Conservation (phyloP, 345 rosid genomes). For the Euphorbia peplus region DNA sequence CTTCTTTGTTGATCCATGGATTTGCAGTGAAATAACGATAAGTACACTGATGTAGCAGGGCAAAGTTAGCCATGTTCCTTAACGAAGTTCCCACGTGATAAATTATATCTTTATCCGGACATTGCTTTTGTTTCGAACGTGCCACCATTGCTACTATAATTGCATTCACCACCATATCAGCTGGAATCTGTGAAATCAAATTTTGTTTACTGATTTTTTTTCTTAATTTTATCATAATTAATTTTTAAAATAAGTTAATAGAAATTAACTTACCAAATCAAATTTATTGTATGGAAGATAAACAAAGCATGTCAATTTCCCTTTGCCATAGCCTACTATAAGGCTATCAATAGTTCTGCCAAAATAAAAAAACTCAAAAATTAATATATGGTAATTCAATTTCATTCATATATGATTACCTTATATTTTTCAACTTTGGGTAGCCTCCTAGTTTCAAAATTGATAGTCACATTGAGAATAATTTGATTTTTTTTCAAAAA, state of each 20-base stretch:
- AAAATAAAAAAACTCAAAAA: background rate
- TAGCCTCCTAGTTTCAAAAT: no score
- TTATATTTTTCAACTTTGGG: no score
- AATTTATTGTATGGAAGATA: background rate
- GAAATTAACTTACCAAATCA: slow-evolving; percentile 18
- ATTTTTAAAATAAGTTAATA: no score
- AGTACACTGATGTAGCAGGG: background rate
- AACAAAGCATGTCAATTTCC: slow-evolving; percentile 15
- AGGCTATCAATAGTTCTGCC: slow-evolving; percentile 15
- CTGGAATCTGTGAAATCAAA: slow-evolving; percentile 20
- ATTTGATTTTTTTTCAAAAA: no score
- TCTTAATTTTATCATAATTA: no score
- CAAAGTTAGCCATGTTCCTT: slow-evolving; percentile 4
- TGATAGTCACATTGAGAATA: no score
- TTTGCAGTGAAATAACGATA: slow-evolving; percentile 14
- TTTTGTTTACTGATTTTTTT: no score
- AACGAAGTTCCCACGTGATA: slow-evolving; percentile 23
- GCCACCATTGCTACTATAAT: slow-evolving; percentile 20
- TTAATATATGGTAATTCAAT: no score
- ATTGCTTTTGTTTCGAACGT: background rate
- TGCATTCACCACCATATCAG: slow-evolving; percentile 27
- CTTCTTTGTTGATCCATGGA: slow-evolving; percentile 20
- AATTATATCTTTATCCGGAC: background rate
- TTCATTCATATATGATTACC: no score
- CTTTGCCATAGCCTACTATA: slow-evolving; percentile 14